These are phyloP conservation scores for Aspergillus amoenus DNA, from an alignment of 2,329 filamentous ascomycete genomes.

Conservation along the genomic window DNA sequence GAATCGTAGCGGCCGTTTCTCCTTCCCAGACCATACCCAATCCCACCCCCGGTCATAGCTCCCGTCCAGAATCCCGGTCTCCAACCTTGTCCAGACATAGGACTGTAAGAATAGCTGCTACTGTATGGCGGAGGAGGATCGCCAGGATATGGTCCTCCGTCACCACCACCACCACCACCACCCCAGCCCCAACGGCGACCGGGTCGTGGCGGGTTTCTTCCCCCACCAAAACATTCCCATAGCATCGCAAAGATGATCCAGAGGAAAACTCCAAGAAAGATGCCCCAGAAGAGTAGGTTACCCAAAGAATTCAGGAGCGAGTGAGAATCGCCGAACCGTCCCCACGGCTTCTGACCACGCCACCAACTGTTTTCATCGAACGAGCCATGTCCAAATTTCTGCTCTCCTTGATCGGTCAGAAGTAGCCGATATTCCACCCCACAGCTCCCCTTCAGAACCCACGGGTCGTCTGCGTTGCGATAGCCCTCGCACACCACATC, in stretches of 20 bases:
- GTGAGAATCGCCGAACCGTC: background rate
- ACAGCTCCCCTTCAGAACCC: conserved; percentile 88
- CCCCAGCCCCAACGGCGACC: conserved; percentile 36
- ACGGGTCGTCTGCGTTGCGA: conserved; percentile 70
- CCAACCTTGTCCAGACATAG: conserved; percentile 33
- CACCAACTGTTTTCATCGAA: conserved; percentile 3
- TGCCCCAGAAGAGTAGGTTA: conserved; percentile 34
- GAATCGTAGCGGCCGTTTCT: conserved; percentile 19
- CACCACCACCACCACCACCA: conserved; percentile 26
- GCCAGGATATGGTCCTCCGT: conserved; percentile 25
- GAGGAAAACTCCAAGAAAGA: conserved; percentile 29
- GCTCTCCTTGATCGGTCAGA: conserved; percentile 74
- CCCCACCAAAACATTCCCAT: conserved; percentile 24
- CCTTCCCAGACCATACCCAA: conserved; percentile 44
- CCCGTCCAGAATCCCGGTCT: conserved; percentile 51
- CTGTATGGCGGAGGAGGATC: conserved; percentile 9
- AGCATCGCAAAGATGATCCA: conserved; percentile 29
- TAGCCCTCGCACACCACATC: conserved; percentile 95
- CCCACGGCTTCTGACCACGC: background rate
- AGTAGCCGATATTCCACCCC: conserved; percentile 84
- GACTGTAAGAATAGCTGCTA: background rate
- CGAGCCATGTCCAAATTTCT: conserved; percentile 57
- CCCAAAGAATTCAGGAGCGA: conserved; percentile 17
- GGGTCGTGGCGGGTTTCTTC: conserved; percentile 27
- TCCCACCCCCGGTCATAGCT: conserved; percentile 40